phyloP scores from a whole-genome alignment of 1,284 basidiomycete genomes.

The Puccinia novopanici region DNA sequence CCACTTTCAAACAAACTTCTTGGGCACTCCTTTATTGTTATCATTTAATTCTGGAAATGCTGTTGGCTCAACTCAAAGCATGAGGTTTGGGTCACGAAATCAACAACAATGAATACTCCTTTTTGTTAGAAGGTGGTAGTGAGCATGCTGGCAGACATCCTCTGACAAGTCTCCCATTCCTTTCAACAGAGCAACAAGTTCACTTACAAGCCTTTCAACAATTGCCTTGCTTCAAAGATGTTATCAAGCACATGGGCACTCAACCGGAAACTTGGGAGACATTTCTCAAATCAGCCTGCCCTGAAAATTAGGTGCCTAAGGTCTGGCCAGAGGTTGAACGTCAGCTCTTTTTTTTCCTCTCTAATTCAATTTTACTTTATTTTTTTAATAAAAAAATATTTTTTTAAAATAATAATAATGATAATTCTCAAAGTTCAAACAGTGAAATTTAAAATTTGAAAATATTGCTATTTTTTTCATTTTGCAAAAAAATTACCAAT shows the following conservation, averaged over 20 bases:
- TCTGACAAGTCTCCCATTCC: slow-evolving; percentile 33
- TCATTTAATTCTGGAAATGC: slow-evolving; percentile 84
- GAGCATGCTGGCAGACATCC: slow-evolving; percentile 25
- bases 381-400: no score
- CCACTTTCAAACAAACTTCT: slow-evolving; percentile 85
- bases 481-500: no score
- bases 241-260: slow-evolving; percentile 70
- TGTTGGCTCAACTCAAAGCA: slow-evolving; percentile 86
- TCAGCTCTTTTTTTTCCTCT: slow-evolving; percentile 53
- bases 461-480: no score
- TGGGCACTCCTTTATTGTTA: slow-evolving; percentile 88
- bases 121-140: no score
- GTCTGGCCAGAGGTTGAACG: slow-evolving; percentile 66
- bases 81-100: slow-evolving; percentile 70
- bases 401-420: no score
- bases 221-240: slow-evolving; percentile 71
- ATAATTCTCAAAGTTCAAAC: no score
- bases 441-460: no score
- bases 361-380: slow-evolving; percentile 12
- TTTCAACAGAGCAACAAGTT: slow-evolving; percentile 67
- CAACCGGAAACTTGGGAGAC: slow-evolving; percentile 75
- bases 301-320: slow-evolving; percentile 71
- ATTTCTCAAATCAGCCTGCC: no score
- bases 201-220: slow-evolving; percentile 61
- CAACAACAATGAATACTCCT: slow-evolving; percentile 77